Conservation (phyloP, 2,329 filamentous ascomycete genomes). For the Fusarium ramigenum region DNA sequence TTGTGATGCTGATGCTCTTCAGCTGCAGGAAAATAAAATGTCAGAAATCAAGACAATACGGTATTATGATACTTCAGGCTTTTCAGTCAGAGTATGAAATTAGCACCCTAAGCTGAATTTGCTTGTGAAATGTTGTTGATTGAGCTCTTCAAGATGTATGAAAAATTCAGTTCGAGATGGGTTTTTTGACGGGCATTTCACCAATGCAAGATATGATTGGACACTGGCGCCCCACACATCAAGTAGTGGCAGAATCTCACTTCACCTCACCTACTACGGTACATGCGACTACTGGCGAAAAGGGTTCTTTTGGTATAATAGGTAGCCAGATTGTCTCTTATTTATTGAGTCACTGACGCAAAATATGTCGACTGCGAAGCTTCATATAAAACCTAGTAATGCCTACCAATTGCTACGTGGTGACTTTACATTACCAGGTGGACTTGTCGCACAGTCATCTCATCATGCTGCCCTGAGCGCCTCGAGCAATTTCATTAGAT, state of each 20-base stretch:
- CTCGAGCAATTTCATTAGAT: neutral
- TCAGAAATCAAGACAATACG: no score
- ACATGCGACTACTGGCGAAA: neutral
- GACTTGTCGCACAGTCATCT: neutral
- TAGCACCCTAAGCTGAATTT: constrained; percentile 1
- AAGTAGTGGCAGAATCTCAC: constrained; percentile 23
- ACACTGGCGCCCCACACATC: neutral
- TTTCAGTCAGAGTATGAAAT: neutral
- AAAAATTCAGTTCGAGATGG: constrained; percentile 31
- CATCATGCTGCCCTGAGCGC: neutral
- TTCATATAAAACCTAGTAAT: neutral
- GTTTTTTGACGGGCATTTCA: constrained; percentile 29
- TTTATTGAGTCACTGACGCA: neutral
- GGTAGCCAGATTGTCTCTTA: neutral
- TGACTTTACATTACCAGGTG: neutral
- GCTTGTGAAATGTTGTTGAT: constrained; percentile 25
- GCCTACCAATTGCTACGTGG: constrained; percentile 18
- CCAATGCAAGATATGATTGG: constrained; percentile 36
- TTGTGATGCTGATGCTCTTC: neutral
- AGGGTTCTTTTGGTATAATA: neutral
- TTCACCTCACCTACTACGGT: constrained; percentile 1
- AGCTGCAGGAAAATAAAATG: neutral
- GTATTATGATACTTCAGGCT: neutral
- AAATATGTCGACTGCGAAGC: neutral
- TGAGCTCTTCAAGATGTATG: constrained; percentile 13